Evolutionary conservation across 768 basidiomycete genomes (phyloP).

Genomic region (Amanita inopinata): DNA sequence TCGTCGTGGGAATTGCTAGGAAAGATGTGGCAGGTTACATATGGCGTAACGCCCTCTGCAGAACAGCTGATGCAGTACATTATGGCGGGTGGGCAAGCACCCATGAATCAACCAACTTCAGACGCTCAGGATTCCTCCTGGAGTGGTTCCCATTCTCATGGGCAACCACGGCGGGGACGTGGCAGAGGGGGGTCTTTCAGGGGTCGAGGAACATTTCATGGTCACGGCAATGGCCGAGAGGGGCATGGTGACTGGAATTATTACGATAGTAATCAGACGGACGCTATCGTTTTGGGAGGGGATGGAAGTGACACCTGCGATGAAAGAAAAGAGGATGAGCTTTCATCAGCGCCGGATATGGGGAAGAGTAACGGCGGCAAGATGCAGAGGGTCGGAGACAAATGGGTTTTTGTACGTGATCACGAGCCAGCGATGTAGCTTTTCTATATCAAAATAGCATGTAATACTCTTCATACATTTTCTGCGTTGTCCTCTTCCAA

Average conservation of each 20-base stretch:
- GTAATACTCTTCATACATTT: slow-evolving; percentile 26
- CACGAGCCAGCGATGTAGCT: slow-evolving; percentile 20
- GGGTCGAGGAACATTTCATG: slow-evolving; percentile 29
- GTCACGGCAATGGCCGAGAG: slow-evolving; percentile 40
- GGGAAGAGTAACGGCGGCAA: slow-evolving; percentile 30
- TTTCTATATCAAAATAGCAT: slow-evolving; percentile 11
- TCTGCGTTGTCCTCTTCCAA: slow-evolving; percentile 29
- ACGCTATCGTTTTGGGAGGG: slow-evolving; percentile 52
- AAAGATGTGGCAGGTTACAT: slow-evolving; percentile 63
- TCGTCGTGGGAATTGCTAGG: slow-evolving; percentile 76
- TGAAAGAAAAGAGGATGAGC: slow-evolving; percentile 3
- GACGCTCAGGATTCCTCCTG: slow-evolving; percentile 11
- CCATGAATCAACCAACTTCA: slow-evolving; percentile 8
- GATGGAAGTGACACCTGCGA: slow-evolving; percentile 20
- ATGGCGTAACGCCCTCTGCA: slow-evolving; percentile 60
- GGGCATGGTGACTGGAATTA: slow-evolving; percentile 26
- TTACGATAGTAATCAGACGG: slow-evolving; percentile 31
- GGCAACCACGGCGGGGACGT: slow-evolving; percentile 24
- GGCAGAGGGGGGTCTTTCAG: slow-evolving; percentile 25
- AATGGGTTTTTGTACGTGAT: slow-evolving; percentile 60
- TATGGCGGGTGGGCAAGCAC: slow-evolving; percentile 29
- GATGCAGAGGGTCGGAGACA: slow-evolving; percentile 66
- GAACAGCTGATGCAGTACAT: slow-evolving; percentile 74
- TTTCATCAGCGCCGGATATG: slow-evolving; percentile 9
- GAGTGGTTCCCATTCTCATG: slow-evolving; percentile 12